Evolutionary conservation across 148 eudicot genomes (phyloP), one percentile per base, ranked within the genome.

Genomic region (Rhododendron griersonianum): DNA sequence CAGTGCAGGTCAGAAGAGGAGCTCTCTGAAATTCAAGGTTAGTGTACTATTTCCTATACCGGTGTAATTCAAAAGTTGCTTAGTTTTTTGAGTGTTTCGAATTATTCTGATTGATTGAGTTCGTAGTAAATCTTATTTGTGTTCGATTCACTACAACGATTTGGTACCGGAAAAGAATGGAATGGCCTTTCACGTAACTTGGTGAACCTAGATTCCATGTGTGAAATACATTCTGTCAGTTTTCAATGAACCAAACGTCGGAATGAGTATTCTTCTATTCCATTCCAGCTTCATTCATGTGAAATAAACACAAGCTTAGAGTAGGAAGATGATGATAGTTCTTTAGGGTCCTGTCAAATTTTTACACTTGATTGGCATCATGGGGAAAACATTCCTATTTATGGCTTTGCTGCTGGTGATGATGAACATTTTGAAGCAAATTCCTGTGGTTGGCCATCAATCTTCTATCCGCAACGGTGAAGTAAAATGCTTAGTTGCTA

Each of bases 1-100:
- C 95, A 94, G 95, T 91, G 93, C 94, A 98, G 98, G 98, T 98
- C 98, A 90, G 96, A 95, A 93, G 95, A 94, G 93, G 99, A 97
- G 91, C 94, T 97, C 57, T 85, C 88, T 80, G 93, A 97, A 90
- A 92, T 97, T 93, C 95, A 59, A 59, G n/a, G 65, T 59, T 57
- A 21, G 65, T 59, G 30, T 30, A 30, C 30, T 30, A 30, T 30
- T 30, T 30, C 30, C 30, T 30, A 30, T 30, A 5, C 65, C 65
- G 25, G n/a, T 19, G 25, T 7, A 59, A 5, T 59, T 59, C 65
- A 59, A 59, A 59, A 59, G 65, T 59, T 59, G n/a, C n/a, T 59
- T 59, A 59, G 65, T 59, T 59, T 57, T 18, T 21, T 19, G 21
- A 5, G 65, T 59, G 9, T 59, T 59, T 59, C 10, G 9, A 59